Evolutionary conservation across 139 green algal species (phyloP), one percentile per base, ranked within the genome.

Genomic region (Dunaliella sp.): DNA sequence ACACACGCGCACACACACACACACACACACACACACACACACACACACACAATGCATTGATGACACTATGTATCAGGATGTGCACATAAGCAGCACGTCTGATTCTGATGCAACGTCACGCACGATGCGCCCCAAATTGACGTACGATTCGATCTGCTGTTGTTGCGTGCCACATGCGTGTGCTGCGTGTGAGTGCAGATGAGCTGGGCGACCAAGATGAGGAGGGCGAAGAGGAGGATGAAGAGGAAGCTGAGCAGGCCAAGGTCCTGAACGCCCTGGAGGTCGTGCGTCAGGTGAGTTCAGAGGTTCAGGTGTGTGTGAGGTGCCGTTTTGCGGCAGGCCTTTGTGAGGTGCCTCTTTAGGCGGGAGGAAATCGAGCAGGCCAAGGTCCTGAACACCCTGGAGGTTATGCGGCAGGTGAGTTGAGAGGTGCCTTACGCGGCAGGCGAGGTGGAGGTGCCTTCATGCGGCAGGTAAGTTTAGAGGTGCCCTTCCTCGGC

Each of bases 201-300:
- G 86, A 65, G 48, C 7, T 26, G 48, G 48, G 48, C 48, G 7
- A 65, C 48, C 48, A 16, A 7, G 48, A 65, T 26, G 86, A 86
- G 1, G 80, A 36, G 37, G 48, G 48, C 7, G 85, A 88, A 36
- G 85, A 88, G 80, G 86, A 88, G 37, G 74, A 48, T 30, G 81
- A 38, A 25, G 81, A 77, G 59, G 38, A 86, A 48, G 74, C 74
- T 48, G 59, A 88, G 84, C 73, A 87, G 74, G 85, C 82, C 1
- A 59, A 91, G 88, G 83, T 91, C 73, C 82, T 91, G 3, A 89
- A 88, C 38, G 88, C 88, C 38, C 83, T 91, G 36, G 88, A 91
- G 80, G 86, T 90, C n/a, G 88, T 91, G 34, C 83, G 88, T 25
- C 81, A 89, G 84, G 88, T 89, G 83, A 33, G 86, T n/a, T n/a